phyloP scores from a whole-genome alignment of 169 alveolate genomes.

The Plasmodium gonderi region DNA sequence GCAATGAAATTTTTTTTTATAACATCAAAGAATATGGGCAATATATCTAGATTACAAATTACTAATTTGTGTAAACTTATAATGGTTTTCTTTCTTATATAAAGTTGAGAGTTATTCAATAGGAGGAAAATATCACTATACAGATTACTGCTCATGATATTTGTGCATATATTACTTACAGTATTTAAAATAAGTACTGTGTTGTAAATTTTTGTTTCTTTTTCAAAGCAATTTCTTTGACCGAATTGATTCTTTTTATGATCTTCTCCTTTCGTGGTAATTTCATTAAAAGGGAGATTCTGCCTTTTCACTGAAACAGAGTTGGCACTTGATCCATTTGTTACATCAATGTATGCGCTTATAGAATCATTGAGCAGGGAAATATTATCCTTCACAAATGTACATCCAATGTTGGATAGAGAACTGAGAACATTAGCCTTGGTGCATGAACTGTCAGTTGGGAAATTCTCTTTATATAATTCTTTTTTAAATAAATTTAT shows the following conservation, averaged over 20 bases:
- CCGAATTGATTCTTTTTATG: neutral
- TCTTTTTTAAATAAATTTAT: slow-evolving; percentile 47
- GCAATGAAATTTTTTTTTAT: slow-evolving; percentile 22
- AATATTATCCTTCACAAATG: slow-evolving; percentile 9
- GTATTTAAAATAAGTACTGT: slow-evolving; percentile 34
- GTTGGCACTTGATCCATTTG: too few species aligned
- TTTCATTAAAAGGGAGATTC: neutral
- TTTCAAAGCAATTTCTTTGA: neutral
- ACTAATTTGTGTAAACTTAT: slow-evolving; percentile 37
- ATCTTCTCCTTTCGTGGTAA: neutral
- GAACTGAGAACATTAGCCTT: slow-evolving; percentile 8
- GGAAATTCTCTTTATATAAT: slow-evolving; percentile 16
- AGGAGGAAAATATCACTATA: slow-evolving; percentile 20
- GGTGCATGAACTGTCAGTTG: neutral
- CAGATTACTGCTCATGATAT: slow-evolving; percentile 39
- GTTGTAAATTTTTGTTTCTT: slow-evolving; percentile 17
- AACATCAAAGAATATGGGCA: slow-evolving; percentile 11
- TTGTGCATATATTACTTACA: slow-evolving; percentile 47
- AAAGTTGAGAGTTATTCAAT: slow-evolving; percentile 26
- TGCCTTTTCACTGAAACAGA: too few species aligned
- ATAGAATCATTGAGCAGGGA: neutral
- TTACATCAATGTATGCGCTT: too few species aligned
- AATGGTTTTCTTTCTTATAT: slow-evolving; percentile 30
- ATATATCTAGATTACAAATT: slow-evolving; percentile 11
- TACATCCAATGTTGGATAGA: slow-evolving; percentile 1